A percentile compares a stretch with the other conserved stretches of the same genome.
These are phyloP conservation scores for Thermomucor indicae-seudaticae DNA, from an alignment of 371 early-diverging fungal genomes.

Conservation along the genomic window DNA sequence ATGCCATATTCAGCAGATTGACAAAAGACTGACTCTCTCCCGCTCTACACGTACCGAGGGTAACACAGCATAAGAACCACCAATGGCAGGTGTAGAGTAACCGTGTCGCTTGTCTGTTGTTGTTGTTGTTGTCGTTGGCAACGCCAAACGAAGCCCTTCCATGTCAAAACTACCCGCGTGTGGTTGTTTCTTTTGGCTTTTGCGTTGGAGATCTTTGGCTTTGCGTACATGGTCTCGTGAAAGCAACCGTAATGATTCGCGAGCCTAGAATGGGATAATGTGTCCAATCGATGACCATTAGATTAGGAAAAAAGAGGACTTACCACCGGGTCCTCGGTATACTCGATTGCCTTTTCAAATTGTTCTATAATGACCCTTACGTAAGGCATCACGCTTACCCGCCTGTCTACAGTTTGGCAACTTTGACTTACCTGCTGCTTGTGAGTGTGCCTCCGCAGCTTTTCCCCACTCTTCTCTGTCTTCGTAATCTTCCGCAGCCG, in stretches of 20 bases:
- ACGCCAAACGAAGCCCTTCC: slow-evolving; percentile 12
- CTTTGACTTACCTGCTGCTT: slow-evolving; percentile 42
- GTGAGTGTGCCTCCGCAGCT: slow-evolving; percentile 42
- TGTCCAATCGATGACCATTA: neutral
- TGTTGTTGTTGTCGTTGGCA: slow-evolving; percentile 2
- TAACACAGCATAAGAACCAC: slow-evolving; percentile 29
- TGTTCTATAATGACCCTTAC: slow-evolving; percentile 24
- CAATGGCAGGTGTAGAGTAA: slow-evolving; percentile 14
- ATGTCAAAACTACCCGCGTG: no score
- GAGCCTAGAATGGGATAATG: slow-evolving; percentile 15
- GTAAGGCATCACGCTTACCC: no score
- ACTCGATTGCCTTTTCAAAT: slow-evolving; percentile 30
- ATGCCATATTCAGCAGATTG: neutral
- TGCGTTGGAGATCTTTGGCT: slow-evolving; percentile 28
- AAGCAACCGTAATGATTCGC: slow-evolving; percentile 26
- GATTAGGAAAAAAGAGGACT: neutral
- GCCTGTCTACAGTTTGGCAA: no score
- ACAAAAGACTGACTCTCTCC: slow-evolving; percentile 4
- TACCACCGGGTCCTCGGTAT: slow-evolving; percentile 35
- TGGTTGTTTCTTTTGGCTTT: neutral
- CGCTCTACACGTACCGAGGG: no score
- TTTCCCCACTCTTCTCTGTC: slow-evolving; percentile 45
- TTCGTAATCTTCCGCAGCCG: slow-evolving; percentile 48
- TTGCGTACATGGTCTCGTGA: slow-evolving; percentile 28
- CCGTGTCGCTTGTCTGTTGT: neutral